Percentiles rank a stretch among this genome's conserved stretches.
These are phyloP conservation scores for Sporothrix variecibatus DNA, from an alignment of 2,329 filamentous ascomycete species.

Conservation along the genomic window DNA sequence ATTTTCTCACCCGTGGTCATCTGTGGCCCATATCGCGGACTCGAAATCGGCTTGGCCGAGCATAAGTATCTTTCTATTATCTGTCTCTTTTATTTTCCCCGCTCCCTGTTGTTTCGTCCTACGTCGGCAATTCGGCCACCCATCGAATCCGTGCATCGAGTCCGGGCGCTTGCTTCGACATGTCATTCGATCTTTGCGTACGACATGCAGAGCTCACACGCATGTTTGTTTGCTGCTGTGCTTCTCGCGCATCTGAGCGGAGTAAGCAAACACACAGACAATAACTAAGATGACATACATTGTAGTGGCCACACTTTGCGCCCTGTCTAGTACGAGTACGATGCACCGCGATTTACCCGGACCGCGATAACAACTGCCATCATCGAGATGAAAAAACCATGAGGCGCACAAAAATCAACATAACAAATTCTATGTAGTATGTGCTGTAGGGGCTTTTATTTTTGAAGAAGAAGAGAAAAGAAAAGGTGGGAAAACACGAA, in stretches of 20 bases:
- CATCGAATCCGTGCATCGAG: neutral
- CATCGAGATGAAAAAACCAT: neutral
- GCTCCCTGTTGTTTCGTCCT: neutral
- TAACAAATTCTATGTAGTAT: too few relatives aligned
- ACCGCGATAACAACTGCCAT: neutral
- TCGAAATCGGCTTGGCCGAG: neutral
- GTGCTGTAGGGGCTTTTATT: too few relatives aligned
- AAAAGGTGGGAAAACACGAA: too few relatives aligned
- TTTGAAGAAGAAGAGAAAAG: too few relatives aligned
- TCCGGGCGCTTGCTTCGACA: neutral
- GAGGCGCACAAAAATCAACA: too few relatives aligned
- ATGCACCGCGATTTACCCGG: neutral
- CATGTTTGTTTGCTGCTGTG: neutral
- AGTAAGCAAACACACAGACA: neutral
- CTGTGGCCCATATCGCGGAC: neutral
- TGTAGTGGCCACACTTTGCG: neutral
- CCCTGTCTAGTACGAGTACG: neutral
- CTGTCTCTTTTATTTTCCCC: too few relatives aligned
- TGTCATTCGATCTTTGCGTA: neutral
- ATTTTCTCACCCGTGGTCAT: neutral
- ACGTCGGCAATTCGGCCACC: slow-evolving; percentile 5
- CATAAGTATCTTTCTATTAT: neutral
- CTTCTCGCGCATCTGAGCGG: neutral
- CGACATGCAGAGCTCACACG: neutral
- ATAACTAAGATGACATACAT: neutral